These are phyloP conservation scores for Alternaria rosae DNA, from an alignment of 2,329 filamentous ascomycete genomes.

Conservation along the genomic window DNA sequence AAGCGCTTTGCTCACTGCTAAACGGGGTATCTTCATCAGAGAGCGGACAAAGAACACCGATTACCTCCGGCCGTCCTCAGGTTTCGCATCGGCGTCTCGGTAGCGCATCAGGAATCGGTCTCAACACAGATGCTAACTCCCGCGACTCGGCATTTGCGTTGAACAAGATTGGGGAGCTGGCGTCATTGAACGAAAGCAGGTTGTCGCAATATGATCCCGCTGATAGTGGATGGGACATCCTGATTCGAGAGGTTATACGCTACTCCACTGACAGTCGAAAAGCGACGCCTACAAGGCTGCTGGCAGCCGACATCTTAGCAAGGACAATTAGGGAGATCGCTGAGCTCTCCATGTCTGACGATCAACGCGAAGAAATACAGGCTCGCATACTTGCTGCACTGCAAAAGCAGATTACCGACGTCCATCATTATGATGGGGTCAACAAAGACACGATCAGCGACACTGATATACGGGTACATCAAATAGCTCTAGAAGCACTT, in stretches of 20 bases:
- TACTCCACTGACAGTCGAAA: slow-evolving; percentile 53
- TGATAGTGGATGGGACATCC: slow-evolving; percentile 76
- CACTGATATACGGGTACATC: slow-evolving; percentile 80
- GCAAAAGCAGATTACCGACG: slow-evolving; percentile 65
- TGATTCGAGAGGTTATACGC: slow-evolving; percentile 64
- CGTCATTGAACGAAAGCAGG: slow-evolving; percentile 60
- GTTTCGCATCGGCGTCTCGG: slow-evolving; percentile 50
- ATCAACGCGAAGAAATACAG: slow-evolving; percentile 64
- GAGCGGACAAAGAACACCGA: slow-evolving; percentile 35
- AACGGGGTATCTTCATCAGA: slow-evolving; percentile 40
- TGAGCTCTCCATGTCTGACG: slow-evolving; percentile 60
- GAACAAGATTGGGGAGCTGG: slow-evolving; percentile 57
- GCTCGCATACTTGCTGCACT: slow-evolving; percentile 74
- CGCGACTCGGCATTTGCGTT: slow-evolving; percentile 58
- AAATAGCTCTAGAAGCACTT: slow-evolving; percentile 78
- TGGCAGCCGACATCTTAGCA: slow-evolving; percentile 60
- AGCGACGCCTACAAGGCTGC: slow-evolving; percentile 55
- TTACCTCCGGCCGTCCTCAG: slow-evolving; percentile 33
- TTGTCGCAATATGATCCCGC: slow-evolving; percentile 72
- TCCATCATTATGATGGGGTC: slow-evolving; percentile 61
- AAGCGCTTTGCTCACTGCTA: slow-evolving; percentile 76
- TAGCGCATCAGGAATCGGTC: slow-evolving; percentile 52
- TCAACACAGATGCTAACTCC: slow-evolving; percentile 51
- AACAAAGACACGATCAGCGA: slow-evolving; percentile 65
- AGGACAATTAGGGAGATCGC: slow-evolving; percentile 57